A percentile compares a stretch with the other conserved stretches of the same genome.
Conservation (phyloP, 2,329 filamentous ascomycete genomes). For the Aspergillus quadrilineatus region DNA sequence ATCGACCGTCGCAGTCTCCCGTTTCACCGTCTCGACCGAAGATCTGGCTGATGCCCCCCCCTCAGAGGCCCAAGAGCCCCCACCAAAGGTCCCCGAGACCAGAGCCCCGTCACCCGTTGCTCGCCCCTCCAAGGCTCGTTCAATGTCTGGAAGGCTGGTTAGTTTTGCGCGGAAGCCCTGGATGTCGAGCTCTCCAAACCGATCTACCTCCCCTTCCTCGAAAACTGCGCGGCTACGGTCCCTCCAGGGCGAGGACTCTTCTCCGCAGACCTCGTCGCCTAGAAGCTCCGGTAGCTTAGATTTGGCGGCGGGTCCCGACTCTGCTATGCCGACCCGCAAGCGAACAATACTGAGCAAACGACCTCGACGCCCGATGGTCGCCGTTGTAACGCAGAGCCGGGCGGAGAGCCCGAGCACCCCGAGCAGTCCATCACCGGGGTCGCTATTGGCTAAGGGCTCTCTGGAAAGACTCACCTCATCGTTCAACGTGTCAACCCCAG, state of each 20-base stretch:
- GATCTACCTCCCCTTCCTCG: conserved; percentile 48
- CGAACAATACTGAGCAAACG: conserved; percentile 38
- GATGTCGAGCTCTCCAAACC: conserved; percentile 44
- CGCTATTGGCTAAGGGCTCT: conserved; percentile 44
- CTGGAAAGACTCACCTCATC: conserved; percentile 47
- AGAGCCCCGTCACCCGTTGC: conserved; percentile 31
- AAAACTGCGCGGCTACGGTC: conserved; percentile 29
- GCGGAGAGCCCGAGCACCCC: conserved; percentile 36
- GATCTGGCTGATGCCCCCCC: conserved; percentile 31
- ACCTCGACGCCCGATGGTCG: conserved; percentile 42
- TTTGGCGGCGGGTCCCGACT: conserved; percentile 17
- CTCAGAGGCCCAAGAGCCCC: conserved; percentile 20
- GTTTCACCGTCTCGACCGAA: conserved; percentile 40
- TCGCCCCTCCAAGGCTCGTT: conserved; percentile 44
- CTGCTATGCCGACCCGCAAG: conserved; percentile 25
- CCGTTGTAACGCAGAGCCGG: conserved; percentile 37
- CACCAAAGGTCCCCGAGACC: conserved; percentile 27
- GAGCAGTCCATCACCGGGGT: conserved; percentile 41
- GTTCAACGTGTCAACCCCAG: conserved; percentile 46
- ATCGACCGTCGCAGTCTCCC: conserved; percentile 31
- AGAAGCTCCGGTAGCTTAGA: conserved; percentile 22
- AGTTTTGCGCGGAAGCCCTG: conserved; percentile 54
- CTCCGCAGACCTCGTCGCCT: conserved; percentile 23
- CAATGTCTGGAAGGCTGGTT: conserved; percentile 52
- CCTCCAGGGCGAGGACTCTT: conserved; percentile 29